A percentile compares a stretch with the other conserved stretches of the same genome.
Conservation (phyloP, 73 alveolate species). For the Paramecium octaurelia region DNA sequence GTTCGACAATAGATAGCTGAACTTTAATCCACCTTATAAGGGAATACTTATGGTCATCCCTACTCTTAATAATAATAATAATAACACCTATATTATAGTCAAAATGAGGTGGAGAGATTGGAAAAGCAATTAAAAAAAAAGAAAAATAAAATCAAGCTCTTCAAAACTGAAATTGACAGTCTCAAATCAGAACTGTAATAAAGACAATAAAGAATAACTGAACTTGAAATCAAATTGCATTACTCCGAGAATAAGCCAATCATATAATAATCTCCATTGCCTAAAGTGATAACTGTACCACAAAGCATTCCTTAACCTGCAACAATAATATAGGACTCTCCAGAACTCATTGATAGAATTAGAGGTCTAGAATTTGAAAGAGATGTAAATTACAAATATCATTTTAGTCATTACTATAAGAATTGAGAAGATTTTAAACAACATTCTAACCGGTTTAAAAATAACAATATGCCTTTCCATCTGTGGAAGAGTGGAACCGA, state of each 20-base stretch:
- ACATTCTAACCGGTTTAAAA: background rate
- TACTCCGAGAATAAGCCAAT: background rate
- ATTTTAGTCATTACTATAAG: background rate
- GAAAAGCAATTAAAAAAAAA: background rate
- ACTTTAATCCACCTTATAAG: background rate
- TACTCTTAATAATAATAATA: background rate
- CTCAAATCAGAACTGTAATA: background rate
- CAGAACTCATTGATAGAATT: conserved; percentile 2
- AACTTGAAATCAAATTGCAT: background rate
- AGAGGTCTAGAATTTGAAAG: background rate
- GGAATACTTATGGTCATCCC: background rate
- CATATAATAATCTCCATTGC: background rate
- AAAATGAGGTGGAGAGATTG: background rate
- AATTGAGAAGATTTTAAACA: background rate
- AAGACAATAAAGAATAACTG: background rate
- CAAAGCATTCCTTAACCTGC: background rate
- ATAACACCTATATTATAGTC: background rate
- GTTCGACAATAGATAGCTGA: background rate
- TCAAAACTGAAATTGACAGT: background rate
- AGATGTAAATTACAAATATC: background rate
- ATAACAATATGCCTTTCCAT: background rate
- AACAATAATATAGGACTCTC: background rate
- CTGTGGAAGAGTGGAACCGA: background rate
- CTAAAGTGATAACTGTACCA: background rate
- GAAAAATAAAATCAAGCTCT: background rate